A percentile compares a stretch with the other conserved stretches of the same genome.
Evolutionary conservation across 1,284 basidiomycete species (phyloP).

Genomic region (Tylopilus sp.): DNA sequence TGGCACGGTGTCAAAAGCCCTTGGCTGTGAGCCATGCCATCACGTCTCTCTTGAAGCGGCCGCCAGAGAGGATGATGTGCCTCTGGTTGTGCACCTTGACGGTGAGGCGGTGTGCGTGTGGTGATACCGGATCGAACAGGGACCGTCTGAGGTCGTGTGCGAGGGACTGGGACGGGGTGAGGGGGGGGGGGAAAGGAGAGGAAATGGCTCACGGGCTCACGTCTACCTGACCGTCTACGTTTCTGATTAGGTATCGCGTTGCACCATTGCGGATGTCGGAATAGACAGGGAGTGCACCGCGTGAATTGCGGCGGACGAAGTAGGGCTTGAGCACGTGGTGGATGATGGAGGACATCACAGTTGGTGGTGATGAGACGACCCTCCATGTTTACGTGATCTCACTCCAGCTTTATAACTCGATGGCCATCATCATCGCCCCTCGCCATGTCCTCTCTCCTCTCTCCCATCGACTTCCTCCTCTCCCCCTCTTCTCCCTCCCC

Average conservation of each 20-base stretch:
- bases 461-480: conserved; percentile 39
- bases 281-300: conserved; percentile 67
- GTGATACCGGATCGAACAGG: conserved; percentile 45
- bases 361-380: neutral
- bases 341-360: conserved; percentile 8
- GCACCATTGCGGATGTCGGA: conserved; percentile 65
- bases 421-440: neutral
- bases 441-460: conserved; percentile 22
- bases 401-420: conserved; percentile 7
- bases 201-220: conserved; percentile 39
- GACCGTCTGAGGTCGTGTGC: conserved; percentile 47
- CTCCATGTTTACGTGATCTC: conserved; percentile 18
- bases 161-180: conserved; percentile 40
- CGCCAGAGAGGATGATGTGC: conserved; percentile 55
- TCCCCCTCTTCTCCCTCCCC: conserved; percentile 23
- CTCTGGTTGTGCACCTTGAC: conserved; percentile 43
- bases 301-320: conserved; percentile 59
- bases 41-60: conserved; percentile 56
- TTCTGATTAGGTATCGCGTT: conserved; percentile 49
- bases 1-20: conserved; percentile 47
- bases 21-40: conserved; percentile 53
- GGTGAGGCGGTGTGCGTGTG: conserved; percentile 46
- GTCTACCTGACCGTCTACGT: conserved; percentile 44
- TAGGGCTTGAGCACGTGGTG: conserved; percentile 40
- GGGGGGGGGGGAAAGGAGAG: neutral